Conservation (phyloP, 495 filamentous ascomycete genomes). For the Usnea hakonensis region DNA sequence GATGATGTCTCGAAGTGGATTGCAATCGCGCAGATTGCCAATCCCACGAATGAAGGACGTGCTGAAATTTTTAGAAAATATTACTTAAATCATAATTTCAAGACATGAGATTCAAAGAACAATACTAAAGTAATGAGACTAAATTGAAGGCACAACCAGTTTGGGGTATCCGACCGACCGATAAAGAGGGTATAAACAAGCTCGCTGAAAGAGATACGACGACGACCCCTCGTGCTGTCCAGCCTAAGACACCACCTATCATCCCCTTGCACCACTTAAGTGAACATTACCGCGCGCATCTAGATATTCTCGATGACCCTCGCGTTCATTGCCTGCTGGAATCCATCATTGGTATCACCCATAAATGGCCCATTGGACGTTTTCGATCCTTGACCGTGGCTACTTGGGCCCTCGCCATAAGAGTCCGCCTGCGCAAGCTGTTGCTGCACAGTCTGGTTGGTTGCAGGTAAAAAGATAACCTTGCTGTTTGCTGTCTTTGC, state of each 20-base stretch:
- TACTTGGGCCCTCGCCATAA: slow-evolving; percentile 52
- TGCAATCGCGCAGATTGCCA: background rate
- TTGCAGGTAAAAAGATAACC: slow-evolving; percentile 80
- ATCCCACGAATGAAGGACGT: no score
- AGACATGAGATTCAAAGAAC: background rate
- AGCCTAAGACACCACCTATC: background rate
- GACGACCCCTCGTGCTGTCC: background rate
- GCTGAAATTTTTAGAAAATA: no score
- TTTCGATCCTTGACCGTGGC: slow-evolving; percentile 33
- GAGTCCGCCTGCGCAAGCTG: slow-evolving; percentile 45
- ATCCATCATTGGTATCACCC: slow-evolving; percentile 48
- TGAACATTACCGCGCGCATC: no score
- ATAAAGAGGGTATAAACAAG: slow-evolving; percentile 11
- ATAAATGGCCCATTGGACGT: slow-evolving; percentile 21
- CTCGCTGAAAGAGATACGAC: background rate
- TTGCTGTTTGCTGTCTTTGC: slow-evolving; percentile 92
- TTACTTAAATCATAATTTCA: background rate
- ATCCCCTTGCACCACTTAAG: background rate
- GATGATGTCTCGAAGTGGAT: background rate
- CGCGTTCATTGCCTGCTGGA: slow-evolving; percentile 78
- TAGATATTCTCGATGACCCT: slow-evolving; percentile 83
- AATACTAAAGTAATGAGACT: background rate
- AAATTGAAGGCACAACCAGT: background rate
- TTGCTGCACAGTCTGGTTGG: slow-evolving; percentile 41
- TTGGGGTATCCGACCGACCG: slow-evolving; percentile 14